These are phyloP conservation scores for Wallacemonas sp. DNA, from an alignment of 208 protist genomes.

Conservation along the genomic window DNA sequence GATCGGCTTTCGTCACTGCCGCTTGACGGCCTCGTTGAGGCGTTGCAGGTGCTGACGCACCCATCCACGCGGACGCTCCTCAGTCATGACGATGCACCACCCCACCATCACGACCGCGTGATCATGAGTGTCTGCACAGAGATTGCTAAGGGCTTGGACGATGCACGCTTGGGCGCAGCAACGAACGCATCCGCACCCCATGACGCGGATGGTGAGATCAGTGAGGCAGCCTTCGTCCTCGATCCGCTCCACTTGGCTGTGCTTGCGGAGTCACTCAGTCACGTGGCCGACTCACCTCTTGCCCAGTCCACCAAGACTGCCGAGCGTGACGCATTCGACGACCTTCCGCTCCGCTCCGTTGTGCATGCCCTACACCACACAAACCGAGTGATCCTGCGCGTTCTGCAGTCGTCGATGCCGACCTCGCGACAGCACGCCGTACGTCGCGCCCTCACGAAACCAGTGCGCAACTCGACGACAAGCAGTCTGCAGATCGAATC, in stretches of 20 bases:
- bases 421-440: background rate
- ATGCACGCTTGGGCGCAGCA: too few species aligned
- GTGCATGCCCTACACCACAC: background rate
- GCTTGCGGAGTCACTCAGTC: background rate
- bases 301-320: too few species aligned
- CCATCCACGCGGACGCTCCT: constrained; percentile 14
- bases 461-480: too few species aligned
- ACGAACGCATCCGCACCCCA: background rate
- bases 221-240: constrained; percentile 2
- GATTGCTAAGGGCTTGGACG: too few species aligned
- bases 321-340: background rate
- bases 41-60: constrained; percentile 27
- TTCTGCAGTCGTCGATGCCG: background rate
- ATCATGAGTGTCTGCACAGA: too few species aligned
- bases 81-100: background rate
- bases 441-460: background rate
- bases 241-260: constrained; percentile 24
- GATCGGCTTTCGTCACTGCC: background rate
- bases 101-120: too few species aligned
- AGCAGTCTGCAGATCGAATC: background rate
- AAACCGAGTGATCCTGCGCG: background rate
- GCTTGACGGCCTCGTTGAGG: constrained; percentile 25
- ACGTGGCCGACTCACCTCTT: too few species aligned
- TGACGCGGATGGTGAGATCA: background rate
- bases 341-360: background rate